A percentile compares a stretch with the other conserved stretches of the same genome.
Conservation (phyloP, 192 early-diverging fungal species). For the Blastocladiella britannica region DNA sequence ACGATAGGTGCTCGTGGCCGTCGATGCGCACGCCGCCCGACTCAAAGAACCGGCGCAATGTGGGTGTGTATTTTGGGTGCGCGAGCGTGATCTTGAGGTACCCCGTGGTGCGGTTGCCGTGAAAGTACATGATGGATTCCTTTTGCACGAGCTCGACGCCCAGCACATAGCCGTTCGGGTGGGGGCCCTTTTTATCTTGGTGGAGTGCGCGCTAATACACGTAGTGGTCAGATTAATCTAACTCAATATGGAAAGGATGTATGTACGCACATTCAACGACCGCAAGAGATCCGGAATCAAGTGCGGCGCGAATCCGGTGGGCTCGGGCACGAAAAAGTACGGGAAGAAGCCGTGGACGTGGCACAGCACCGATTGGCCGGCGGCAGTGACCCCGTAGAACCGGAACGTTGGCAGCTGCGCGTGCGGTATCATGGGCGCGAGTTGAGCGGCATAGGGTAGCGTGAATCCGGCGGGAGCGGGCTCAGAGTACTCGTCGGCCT, state of each 20-base stretch:
- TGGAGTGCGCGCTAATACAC: constrained; percentile 7
- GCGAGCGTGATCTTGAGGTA: constrained; percentile 57
- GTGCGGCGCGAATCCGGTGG: constrained; percentile 42
- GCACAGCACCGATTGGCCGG: constrained; percentile 78
- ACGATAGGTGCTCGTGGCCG: constrained; percentile 28
- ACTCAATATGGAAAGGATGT: no score
- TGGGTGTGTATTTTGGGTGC: constrained; percentile 24
- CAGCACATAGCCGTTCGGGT: constrained; percentile 34
- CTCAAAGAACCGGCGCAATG: constrained; percentile 9
- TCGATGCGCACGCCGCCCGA: constrained; percentile 29
- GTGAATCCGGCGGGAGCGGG: constrained; percentile 1
- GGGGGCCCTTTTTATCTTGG: constrained; percentile 5
- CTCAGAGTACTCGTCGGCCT: constrained; percentile 65
- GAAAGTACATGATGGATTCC: constrained; percentile 70
- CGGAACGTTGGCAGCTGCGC: constrained; percentile 38
- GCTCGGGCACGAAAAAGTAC: constrained; percentile 88
- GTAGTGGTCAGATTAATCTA: no score
- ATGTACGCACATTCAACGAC: constrained; percentile 15
- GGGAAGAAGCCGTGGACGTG: constrained; percentile 76
- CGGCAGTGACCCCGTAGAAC: constrained; percentile 70
- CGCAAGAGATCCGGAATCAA: constrained; percentile 24
- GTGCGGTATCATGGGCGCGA: background rate
- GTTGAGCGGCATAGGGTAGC: constrained; percentile 3
- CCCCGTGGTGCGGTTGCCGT: constrained; percentile 52
- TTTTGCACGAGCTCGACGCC: constrained; percentile 42